Base-by-base conservation (phyloP, 306 rosid species). In the Fagus crenata region DNA sequence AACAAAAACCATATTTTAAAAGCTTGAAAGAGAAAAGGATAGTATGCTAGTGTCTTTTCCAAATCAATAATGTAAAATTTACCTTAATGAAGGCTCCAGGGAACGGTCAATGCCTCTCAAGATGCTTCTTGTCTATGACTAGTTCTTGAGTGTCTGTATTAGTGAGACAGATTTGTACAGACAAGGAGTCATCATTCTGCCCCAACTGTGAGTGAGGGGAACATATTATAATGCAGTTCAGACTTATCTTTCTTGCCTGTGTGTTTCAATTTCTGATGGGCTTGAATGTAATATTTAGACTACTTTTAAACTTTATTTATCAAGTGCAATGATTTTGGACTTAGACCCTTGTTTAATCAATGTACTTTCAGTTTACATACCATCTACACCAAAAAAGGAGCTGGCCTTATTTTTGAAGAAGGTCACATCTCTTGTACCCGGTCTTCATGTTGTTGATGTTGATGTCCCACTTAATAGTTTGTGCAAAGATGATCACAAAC, bases 341-440 rank as follows among this genome's bases (percentile, higher is more conserved):
- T 80, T 65, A 72, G 65, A 72, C 46, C 12, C 6, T 59, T 31
- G 49, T 32, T 77, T 8, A 75, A 71, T 60, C 39, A 69, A 15
- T 69, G 49, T 84, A 69, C 59, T 77, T 79, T 31, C 86, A 95
- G 96, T 95, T 68, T 60, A 73, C 74, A 79, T 95, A 84, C 87
- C 97, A 67, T 67, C 90, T 73, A 72, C 80, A 4, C 81, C 85
- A n/a, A 92, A 80, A 87, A 95, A 89, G 81, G 96, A 85, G 69
- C 49, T 93, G 69, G 87, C 82, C 56, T 31, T 81, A 69, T 87
- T 91, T 85, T 61, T 95, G 86, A 92, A 84, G 86, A 90, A 83
- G 70, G 18, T 92, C 37, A 76, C 97, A 13, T 84, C 83, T 63
- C 84, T 64, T 53, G 89, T 86, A 68, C 90, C 93, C 3, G 86